Percentiles rank a stretch among this genome's conserved stretches.
Conservation (phyloP, 2,329 filamentous ascomycete genomes). For the Tothia fuscella region DNA sequence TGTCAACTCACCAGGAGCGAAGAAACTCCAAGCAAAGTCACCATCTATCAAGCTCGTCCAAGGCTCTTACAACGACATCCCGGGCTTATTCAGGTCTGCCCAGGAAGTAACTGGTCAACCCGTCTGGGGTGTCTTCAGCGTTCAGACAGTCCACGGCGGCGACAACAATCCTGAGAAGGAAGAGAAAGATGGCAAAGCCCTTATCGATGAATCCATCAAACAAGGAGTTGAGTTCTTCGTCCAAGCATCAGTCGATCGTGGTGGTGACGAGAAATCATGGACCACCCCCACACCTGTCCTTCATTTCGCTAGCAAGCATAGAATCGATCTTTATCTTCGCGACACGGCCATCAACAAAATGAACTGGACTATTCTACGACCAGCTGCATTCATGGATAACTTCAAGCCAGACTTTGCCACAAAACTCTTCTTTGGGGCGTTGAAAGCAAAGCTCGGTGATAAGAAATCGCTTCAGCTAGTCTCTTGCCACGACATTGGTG, state of each 20-base stretch:
- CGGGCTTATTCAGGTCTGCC: slow-evolving; percentile 38
- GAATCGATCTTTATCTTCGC: slow-evolving; percentile 49
- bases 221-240: slow-evolving; percentile 48
- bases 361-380: slow-evolving; percentile 50
- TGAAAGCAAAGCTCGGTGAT: slow-evolving; percentile 25
- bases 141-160: slow-evolving; percentile 31
- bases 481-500: slow-evolving; percentile 37
- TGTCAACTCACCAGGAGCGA: slow-evolving; percentile 36
- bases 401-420: slow-evolving; percentile 34
- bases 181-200: slow-evolving; percentile 43
- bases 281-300: slow-evolving; percentile 44
- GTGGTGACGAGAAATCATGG: slow-evolving; percentile 38
- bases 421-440: slow-evolving; percentile 30
- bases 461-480: slow-evolving; percentile 31
- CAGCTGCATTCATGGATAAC: slow-evolving; percentile 54
- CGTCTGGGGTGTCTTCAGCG: slow-evolving; percentile 51
- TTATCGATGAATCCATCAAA: slow-evolving; percentile 47
- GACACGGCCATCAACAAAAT: slow-evolving; percentile 34
- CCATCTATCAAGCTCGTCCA: slow-evolving; percentile 42
- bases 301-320: slow-evolving; percentile 51
- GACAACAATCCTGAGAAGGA: slow-evolving; percentile 22
- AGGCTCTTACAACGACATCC: slow-evolving; percentile 43
- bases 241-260: slow-evolving; percentile 53
- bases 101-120: slow-evolving; percentile 23
- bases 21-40: slow-evolving; percentile 34